phyloP scores from a whole-genome alignment of 345 rosid species.

The Ricinus communis region DNA sequence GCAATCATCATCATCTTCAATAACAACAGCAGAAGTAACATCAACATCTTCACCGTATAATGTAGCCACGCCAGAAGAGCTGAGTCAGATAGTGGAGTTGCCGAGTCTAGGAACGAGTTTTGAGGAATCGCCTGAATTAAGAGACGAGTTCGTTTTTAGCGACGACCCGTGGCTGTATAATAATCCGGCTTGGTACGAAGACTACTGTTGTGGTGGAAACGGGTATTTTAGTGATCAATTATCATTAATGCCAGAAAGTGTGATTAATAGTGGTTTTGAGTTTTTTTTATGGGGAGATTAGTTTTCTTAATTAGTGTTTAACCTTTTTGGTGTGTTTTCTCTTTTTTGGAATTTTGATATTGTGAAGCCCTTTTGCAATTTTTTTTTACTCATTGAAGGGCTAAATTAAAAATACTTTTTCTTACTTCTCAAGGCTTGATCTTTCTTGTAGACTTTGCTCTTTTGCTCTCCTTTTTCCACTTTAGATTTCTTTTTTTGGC shows the following conservation, averaged over 20 bases:
- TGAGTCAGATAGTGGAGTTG: conserved; percentile 79
- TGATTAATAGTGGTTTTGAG: conserved; percentile 33
- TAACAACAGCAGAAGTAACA: conserved; percentile 9
- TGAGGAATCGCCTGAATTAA: conserved; percentile 38
- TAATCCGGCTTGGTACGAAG: conserved; percentile 41
- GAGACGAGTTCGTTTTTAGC: conserved; percentile 56
- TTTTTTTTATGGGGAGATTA: conserved; percentile 46
- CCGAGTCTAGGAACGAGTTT: conserved; percentile 64
- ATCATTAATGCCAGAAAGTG: conserved; percentile 34
- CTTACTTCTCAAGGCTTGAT: neutral
- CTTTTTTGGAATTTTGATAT: neutral
- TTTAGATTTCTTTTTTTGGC: neutral
- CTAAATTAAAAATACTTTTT: conserved; percentile 4
- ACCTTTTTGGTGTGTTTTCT: neutral
- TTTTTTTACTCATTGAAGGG: conserved; percentile 9
- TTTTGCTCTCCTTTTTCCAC: neutral
- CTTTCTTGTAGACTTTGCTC: neutral
- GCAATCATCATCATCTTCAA: conserved; percentile 18
- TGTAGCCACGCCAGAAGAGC: conserved; percentile 61
- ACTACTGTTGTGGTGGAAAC: conserved; percentile 34
- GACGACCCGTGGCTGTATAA: conserved; percentile 61
- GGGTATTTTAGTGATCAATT: conserved; percentile 44
- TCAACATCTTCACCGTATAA: conserved; percentile 31
- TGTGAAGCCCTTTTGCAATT: conserved; percentile 12
- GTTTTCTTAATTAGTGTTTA: conserved; percentile 2